A percentile compares a stretch with the other conserved stretches of the same genome.
Evolutionary conservation across 2,329 filamentous ascomycete genomes (phyloP).

Genomic region (Beauveria pseudobassiana): DNA sequence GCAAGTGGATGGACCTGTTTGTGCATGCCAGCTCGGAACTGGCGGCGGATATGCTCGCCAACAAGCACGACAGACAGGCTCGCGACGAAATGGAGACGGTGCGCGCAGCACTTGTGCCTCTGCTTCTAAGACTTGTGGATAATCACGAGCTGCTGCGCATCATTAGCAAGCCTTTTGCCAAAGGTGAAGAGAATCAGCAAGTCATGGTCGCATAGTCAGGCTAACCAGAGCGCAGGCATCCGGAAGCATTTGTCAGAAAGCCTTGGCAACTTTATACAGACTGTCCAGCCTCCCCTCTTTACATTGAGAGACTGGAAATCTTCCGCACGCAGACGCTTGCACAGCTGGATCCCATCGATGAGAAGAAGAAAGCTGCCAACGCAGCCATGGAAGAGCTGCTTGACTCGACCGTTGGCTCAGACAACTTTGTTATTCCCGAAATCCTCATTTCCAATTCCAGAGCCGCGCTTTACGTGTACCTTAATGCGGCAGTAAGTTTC

Average conservation of each 20-base stretch:
- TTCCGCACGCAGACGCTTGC: slow-evolving; percentile 52
- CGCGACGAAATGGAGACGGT: slow-evolving; percentile 53
- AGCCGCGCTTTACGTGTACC: slow-evolving; percentile 76
- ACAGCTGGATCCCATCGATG: slow-evolving; percentile 45
- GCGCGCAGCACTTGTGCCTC: slow-evolving; percentile 55
- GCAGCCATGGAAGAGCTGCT: slow-evolving; percentile 49
- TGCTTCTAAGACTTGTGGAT: slow-evolving; percentile 55
- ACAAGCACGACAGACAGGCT: slow-evolving; percentile 35
- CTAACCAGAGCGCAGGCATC: slow-evolving; percentile 26
- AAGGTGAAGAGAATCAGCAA: slow-evolving; percentile 33
- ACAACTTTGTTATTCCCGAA: slow-evolving; percentile 52
- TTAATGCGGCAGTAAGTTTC: slow-evolving; percentile 67
- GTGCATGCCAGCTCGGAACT: slow-evolving; percentile 43
- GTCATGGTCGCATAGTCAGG: not conserved
- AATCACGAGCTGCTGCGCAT: slow-evolving; percentile 47
- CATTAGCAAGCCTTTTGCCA: slow-evolving; percentile 44
- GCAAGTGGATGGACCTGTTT: slow-evolving; percentile 53
- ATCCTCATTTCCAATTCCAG: slow-evolving; percentile 67
- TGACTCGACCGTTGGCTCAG: slow-evolving; percentile 48
- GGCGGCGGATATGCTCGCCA: slow-evolving; percentile 39
- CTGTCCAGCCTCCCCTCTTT: slow-evolving; percentile 51
- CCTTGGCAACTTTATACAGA: slow-evolving; percentile 46
- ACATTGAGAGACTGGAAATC: slow-evolving; percentile 45
- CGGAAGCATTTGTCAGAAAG: slow-evolving; percentile 43
- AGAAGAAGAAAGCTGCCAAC: slow-evolving; percentile 41